These are phyloP conservation scores for Gliomastix tumulicola DNA, from an alignment of 2,329 filamentous ascomycete genomes.

Conservation along the genomic window DNA sequence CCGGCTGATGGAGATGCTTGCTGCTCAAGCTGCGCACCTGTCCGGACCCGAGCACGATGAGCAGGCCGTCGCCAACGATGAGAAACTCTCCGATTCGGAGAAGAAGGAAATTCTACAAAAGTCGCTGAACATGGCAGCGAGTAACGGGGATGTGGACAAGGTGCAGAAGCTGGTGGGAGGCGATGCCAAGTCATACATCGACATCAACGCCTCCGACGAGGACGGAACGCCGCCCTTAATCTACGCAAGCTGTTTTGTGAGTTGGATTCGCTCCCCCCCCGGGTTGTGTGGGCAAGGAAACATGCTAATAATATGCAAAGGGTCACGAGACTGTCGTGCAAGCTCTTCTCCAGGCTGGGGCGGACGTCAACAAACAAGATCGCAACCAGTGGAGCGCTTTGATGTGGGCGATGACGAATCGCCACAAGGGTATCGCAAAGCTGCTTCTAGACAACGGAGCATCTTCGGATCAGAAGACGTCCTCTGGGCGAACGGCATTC, in stretches of 20 bases:
- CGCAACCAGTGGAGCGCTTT: conserved; percentile 95
- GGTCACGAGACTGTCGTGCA: conserved; percentile 86
- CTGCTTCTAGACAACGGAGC: conserved; percentile 86
- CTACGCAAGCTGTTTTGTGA: conserved; percentile 94
- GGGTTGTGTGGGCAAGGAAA: conserved; percentile 4
- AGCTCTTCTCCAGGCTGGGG: conserved; percentile 76
- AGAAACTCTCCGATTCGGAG: conserved; percentile 65
- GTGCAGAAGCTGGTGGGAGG: conserved; percentile 71
- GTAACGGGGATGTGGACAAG: conserved; percentile 84
- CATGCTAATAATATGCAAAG: conserved; percentile 28
- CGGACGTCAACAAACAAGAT: conserved; percentile 87
- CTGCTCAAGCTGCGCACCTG: conserved; percentile 79
- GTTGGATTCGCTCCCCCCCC: conserved; percentile 19
- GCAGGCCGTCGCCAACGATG: conserved; percentile 68
- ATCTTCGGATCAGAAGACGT: conserved; percentile 93
- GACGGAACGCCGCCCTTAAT: conserved; percentile 96
- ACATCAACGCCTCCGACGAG: conserved; percentile 83
- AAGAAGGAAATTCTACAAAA: conserved; percentile 81
- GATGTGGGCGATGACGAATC: conserved; percentile 99
- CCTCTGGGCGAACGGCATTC: conserved; percentile 85
- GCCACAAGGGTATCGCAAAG: conserved; percentile 94
- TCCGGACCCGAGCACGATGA: conserved; percentile 70
- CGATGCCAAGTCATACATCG: conserved; percentile 66
- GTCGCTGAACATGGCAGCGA: conserved; percentile 87
- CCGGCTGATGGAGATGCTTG: conserved; percentile 90